These are phyloP conservation scores for Coniophora puteana DNA, from an alignment of 1,284 basidiomycete species.

Conservation along the genomic window DNA sequence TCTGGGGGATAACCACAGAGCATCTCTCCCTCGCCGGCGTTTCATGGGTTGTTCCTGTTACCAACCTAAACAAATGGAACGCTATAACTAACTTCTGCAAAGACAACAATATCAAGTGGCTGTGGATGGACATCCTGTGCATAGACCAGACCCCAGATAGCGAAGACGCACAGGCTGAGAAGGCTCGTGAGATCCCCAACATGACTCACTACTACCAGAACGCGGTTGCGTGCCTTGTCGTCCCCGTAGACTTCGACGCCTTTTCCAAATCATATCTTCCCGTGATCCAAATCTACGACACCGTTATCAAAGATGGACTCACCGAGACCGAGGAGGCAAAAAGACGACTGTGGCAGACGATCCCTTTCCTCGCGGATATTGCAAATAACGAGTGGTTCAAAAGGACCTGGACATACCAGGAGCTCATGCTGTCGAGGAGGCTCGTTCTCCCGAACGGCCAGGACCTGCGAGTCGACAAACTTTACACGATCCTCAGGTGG, in stretches of 20 bases:
- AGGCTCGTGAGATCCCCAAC: conserved; percentile 1
- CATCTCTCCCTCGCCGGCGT: background rate
- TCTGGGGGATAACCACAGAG: conserved; percentile 3
- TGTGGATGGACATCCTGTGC: conserved; percentile 7
- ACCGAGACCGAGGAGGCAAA: background rate
- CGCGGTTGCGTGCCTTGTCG: conserved; percentile 1
- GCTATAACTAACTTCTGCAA: conserved; percentile 2
- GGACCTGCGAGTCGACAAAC: too few relatives aligned
- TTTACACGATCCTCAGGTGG: too few relatives aligned
- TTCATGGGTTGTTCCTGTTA: conserved; percentile 3
- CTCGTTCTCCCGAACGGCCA: conserved; percentile 5
- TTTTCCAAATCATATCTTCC: background rate
- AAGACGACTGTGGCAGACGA: background rate
- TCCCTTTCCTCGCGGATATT: background rate
- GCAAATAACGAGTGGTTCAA: conserved; percentile 1
- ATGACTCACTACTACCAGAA: conserved; percentile 5
- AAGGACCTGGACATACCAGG: conserved; percentile 7
- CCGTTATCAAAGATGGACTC: background rate
- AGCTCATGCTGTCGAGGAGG: conserved; percentile 1
- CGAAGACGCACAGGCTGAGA: conserved; percentile 3
- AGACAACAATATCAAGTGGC: conserved; percentile 1
- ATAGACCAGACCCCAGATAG: conserved; percentile 1
- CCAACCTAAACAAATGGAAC: background rate
- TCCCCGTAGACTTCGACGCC: background rate
- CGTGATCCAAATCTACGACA: background rate